Evolutionary conservation across 805 yeast species (phyloP), one percentile per base, ranked within the genome.

Genomic region (Myxozyma neglecta): DNA sequence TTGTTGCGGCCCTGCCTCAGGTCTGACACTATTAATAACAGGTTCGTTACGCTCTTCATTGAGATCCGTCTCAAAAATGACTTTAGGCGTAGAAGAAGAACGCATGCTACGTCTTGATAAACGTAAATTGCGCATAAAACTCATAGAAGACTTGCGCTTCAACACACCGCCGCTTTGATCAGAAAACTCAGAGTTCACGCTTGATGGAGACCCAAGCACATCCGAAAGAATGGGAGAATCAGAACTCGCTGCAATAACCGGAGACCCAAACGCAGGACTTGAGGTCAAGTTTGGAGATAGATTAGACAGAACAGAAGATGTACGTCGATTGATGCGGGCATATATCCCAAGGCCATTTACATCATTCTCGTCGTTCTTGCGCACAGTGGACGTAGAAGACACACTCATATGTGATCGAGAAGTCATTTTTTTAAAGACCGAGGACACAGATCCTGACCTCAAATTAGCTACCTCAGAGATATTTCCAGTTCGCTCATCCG

Each of bases 391-490:
- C n/a, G 35, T 18, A 3, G 49, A 13, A 6, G 47, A 20, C 6
- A 45, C 29, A 37, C 45, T 48, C 16, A 48, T 42, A 13, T 54
- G 62, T 11, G 62, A 46, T 7, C 52, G 48, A 6, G 53, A 51
- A 9, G 64, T 43, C 43, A 60, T 52, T 35, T 56, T 60, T 6
- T 60, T 44, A 16, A 60, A 52, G 7, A 52, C 53, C 4, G 60
- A 56, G 5, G 64, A 51, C 10, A 46, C 57, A 4, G 60, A 56
- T 11, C 48, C 37, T 7, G 56, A 36, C 16, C 50, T 39, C 3
- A 51, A 4, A 24, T 43, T 37, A 13, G 60, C 16, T 6, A 39
- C 51, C 5, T 52, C 47, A 13, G 56, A 34, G 32, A 50, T 40
- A 24, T 45, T 56, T 20, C 49, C 51, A 14, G 49, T 18, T 4